Percentiles rank a stretch among this genome's conserved stretches.
Evolutionary conservation across 306 rosid species (phyloP).

Genomic region (Biancaea sappan): DNA sequence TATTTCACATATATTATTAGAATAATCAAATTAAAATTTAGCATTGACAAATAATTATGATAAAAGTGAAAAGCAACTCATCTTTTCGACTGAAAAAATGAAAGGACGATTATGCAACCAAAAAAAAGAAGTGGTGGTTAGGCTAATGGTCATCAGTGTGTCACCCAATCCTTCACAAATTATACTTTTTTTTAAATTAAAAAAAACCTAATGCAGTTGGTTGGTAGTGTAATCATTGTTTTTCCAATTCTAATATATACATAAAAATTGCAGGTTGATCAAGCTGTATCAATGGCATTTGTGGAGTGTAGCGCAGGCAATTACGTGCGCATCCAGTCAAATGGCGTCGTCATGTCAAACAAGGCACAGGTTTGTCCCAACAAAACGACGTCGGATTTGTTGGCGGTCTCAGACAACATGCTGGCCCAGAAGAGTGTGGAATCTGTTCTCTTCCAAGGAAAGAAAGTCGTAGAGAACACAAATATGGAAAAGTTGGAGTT

Average conservation of each 20-base stretch:
- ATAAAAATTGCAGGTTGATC: conserved; percentile 73
- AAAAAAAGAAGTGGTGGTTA: conserved; percentile 1
- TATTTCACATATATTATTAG: too few species aligned
- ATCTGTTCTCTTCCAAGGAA: conserved; percentile 73
- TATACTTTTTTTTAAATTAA: background rate
- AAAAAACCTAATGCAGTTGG: background rate
- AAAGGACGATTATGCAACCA: background rate
- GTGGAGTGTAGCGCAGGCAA: conserved; percentile 61
- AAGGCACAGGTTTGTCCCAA: background rate
- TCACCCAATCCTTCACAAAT: background rate
- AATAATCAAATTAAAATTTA: background rate
- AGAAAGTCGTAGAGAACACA: conserved; percentile 60
- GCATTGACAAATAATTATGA: background rate
- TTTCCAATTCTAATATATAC: conserved; percentile 12
- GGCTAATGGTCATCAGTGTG: conserved; percentile 1
- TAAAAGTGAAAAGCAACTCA: background rate
- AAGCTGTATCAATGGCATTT: conserved; percentile 92
- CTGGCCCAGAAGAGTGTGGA: conserved; percentile 74
- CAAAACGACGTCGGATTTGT: conserved; percentile 47
- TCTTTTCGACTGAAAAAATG: background rate
- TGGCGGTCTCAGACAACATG: conserved; percentile 61
- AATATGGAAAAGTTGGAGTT: conserved; percentile 70
- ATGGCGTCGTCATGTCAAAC: conserved; percentile 39
- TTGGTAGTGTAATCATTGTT: conserved; percentile 42
- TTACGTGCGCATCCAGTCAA: conserved; percentile 83